A percentile compares a stretch with the other conserved stretches of the same genome.
These are phyloP conservation scores for Cercospora citrullina DNA, from an alignment of 2,329 filamentous ascomycete genomes.

Conservation along the genomic window DNA sequence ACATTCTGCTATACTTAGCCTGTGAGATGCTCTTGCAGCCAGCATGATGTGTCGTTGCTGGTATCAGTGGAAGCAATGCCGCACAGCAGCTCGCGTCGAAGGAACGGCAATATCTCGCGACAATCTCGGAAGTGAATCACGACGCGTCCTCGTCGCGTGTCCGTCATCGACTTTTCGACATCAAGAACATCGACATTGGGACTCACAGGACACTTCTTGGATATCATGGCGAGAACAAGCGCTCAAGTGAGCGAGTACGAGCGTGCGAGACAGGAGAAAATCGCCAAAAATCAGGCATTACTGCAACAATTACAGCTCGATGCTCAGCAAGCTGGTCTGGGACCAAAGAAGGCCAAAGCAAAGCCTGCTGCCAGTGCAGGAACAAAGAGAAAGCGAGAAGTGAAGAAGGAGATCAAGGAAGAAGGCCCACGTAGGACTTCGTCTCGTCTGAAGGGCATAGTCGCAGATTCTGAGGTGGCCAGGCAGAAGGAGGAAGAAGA, in stretches of 20 bases:
- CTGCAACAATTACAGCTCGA: conserved; percentile 72
- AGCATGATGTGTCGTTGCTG: conserved; percentile 4
- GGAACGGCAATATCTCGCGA: not conserved
- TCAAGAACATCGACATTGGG: not conserved
- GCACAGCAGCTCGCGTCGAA: not conserved
- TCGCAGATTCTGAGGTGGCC: conserved; percentile 66
- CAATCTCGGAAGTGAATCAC: conserved; percentile 7
- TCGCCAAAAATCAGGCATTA: conserved; percentile 79
- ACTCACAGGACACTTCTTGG: not conserved
- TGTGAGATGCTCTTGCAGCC: not conserved
- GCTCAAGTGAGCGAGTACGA: conserved; percentile 76
- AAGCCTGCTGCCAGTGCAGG: conserved; percentile 46
- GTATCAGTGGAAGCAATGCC: too few species aligned
- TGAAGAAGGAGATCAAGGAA: conserved; percentile 59
- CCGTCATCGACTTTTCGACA: conserved; percentile 19
- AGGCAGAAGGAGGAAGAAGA: conserved; percentile 70
- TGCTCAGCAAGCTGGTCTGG: conserved; percentile 68
- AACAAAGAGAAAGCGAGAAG: conserved; percentile 45
- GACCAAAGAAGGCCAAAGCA: conserved; percentile 54
- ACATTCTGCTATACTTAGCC: not conserved
- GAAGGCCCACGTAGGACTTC: conserved; percentile 59
- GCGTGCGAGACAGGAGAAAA: conserved; percentile 79
- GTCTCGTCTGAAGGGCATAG: conserved; percentile 61
- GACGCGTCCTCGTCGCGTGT: conserved; percentile 16
- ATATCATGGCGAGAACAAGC: conserved; percentile 21